phyloP scores from a whole-genome alignment of 768 basidiomycete genomes.

The Tulasnella sp. region DNA sequence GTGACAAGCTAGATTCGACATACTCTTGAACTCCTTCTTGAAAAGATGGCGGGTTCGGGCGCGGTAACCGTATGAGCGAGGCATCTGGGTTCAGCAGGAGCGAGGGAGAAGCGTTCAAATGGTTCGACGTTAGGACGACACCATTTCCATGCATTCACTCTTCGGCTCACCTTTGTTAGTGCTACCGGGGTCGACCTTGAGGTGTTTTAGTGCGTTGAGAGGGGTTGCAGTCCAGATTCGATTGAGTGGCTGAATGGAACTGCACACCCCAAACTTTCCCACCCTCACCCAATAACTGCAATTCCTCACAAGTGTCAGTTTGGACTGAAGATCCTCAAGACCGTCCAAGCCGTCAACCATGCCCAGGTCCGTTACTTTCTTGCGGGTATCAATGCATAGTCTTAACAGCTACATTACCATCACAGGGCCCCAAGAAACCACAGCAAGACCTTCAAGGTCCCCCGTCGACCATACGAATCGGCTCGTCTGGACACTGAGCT shows the following conservation, averaged over 20 bases:
- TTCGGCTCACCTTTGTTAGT: constrained; percentile 6
- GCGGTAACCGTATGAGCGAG: constrained; percentile 99
- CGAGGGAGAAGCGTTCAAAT: neutral
- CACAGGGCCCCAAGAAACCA: constrained; percentile 85
- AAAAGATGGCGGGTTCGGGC: constrained; percentile 99
- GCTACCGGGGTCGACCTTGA: constrained; percentile 30
- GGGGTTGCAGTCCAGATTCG: constrained; percentile 51
- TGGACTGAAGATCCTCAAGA: constrained; percentile 30
- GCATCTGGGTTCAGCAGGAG: constrained; percentile 53
- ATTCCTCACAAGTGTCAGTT: constrained; percentile 6
- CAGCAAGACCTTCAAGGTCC: constrained; percentile 98
- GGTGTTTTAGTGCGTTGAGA: constrained; percentile 27
- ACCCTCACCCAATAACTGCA: constrained; percentile 29
- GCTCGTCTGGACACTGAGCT: constrained; percentile 99
- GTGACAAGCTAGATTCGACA: constrained; percentile 12
- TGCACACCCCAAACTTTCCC: constrained; percentile 56
- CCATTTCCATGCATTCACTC: neutral
- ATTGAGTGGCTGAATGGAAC: constrained; percentile 46
- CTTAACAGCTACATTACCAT: neutral
- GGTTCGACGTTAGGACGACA: neutral
- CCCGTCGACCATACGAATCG: constrained; percentile 92
- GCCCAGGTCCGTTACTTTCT: constrained; percentile 62
- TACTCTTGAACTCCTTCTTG: constrained; percentile 98
- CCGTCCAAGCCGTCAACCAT: constrained; percentile 46
- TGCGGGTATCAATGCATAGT: neutral